These are phyloP conservation scores for Cordia subcordata DNA, from an alignment of 257 asterid genomes.

Conservation along the genomic window DNA sequence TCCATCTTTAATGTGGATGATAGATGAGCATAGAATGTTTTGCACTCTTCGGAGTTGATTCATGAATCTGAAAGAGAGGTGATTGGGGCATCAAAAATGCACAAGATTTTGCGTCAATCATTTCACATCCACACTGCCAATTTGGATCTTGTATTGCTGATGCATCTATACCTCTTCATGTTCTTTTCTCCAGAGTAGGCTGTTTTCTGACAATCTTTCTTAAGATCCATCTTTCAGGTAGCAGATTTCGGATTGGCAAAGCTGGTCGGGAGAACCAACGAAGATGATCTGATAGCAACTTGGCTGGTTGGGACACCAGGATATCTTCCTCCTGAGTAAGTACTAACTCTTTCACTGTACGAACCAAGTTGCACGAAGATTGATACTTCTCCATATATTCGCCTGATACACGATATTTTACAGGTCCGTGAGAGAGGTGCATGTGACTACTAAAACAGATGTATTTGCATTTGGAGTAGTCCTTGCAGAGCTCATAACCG, in stretches of 20 bases:
- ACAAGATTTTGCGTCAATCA: no score
- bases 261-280: conserved; percentile 66
- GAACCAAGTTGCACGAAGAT: no score
- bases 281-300: conserved; percentile 63
- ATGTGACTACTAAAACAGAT: conserved; percentile 80
- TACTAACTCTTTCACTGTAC: not conserved
- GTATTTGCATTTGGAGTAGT: conserved; percentile 88
- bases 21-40: no score
- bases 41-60: no score
- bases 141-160: no score
- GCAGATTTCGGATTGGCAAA: conserved; percentile 90
- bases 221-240: conserved; percentile 35
- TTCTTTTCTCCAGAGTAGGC: not conserved
- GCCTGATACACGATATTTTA: conserved; percentile 4
- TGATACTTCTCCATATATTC: not conserved
- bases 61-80: no score
- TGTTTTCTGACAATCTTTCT: conserved; percentile 3
- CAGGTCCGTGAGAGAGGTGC: conserved; percentile 83
- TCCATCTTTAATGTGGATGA: no score
- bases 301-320: conserved; percentile 89
- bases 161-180: not conserved
- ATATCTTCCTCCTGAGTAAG: conserved; percentile 93
- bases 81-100: no score
- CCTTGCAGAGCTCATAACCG: conserved; percentile 77
- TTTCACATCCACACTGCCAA: no score